phyloP scores from a whole-genome alignment of 2,329 filamentous ascomycete species.

The Colletotrichum plurivorum region DNA sequence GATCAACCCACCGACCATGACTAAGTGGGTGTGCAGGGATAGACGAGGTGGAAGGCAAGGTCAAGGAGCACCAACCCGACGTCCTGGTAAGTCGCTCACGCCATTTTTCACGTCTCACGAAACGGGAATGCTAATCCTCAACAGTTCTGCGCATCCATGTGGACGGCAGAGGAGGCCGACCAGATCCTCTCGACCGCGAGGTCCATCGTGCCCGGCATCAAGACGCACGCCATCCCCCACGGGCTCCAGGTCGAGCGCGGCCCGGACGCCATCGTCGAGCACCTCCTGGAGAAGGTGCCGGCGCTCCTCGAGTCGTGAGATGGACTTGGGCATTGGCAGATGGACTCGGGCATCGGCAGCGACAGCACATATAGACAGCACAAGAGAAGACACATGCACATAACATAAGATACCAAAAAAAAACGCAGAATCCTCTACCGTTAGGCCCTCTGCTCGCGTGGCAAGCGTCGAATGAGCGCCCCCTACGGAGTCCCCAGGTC shows the following conservation, averaged over 20 bases:
- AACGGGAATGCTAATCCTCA: too few species aligned
- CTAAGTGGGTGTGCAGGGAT: conserved; percentile 57
- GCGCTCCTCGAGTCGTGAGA: conserved; percentile 40
- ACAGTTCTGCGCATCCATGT: conserved; percentile 73
- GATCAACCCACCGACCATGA: too few species aligned
- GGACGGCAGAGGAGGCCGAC: conserved; percentile 61
- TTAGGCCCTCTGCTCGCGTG: too few species aligned
- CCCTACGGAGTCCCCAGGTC: too few species aligned
- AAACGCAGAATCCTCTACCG: not conserved
- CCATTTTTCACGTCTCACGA: not conserved
- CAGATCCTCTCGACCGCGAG: conserved; percentile 61
- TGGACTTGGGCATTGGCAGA: too few species aligned
- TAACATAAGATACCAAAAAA: too few species aligned
- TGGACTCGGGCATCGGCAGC: too few species aligned
- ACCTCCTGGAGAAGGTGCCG: conserved; percentile 60
- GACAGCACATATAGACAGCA: too few species aligned
- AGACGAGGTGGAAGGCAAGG: conserved; percentile 68
- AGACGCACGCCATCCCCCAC: conserved; percentile 66
- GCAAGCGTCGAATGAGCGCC: too few species aligned
- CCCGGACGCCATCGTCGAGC: conserved; percentile 69
- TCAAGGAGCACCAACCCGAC: conserved; percentile 54
- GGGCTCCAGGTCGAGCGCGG: conserved; percentile 67
- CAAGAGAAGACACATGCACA: too few species aligned
- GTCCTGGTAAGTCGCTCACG: conserved; percentile 44
- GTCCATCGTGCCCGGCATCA: conserved; percentile 60